phyloP scores from a whole-genome alignment of 768 basidiomycete species.

The Auricularia cornea region DNA sequence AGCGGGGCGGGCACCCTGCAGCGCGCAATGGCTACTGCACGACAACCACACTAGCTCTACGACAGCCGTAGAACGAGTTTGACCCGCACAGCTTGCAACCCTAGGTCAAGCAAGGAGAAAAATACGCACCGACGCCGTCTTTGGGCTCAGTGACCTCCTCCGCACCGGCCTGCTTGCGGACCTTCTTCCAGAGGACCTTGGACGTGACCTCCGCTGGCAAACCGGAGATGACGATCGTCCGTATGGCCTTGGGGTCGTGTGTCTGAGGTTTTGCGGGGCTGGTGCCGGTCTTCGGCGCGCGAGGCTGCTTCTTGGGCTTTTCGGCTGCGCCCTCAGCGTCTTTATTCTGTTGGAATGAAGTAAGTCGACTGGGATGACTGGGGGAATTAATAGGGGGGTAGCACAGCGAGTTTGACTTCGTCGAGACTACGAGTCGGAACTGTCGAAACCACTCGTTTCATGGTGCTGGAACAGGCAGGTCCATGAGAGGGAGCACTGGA shows the following conservation, averaged over 20 bases:
- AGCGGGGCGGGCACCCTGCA: too few species aligned
- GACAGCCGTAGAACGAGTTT: too few species aligned
- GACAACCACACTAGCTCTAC: too few species aligned
- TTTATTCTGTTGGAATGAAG: slow-evolving; percentile 20
- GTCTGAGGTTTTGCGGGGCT: slow-evolving; percentile 3
- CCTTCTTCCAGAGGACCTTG: slow-evolving; percentile 74
- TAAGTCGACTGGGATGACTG: slow-evolving; percentile 1
- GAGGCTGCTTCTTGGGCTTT: slow-evolving; percentile 8
- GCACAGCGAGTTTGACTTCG: too few species aligned
- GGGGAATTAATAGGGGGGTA: too few species aligned
- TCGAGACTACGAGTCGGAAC: too few species aligned
- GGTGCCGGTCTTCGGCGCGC: slow-evolving; percentile 2
- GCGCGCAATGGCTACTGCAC: too few species aligned
- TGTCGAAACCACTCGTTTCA: too few species aligned
- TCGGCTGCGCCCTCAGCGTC: slow-evolving; percentile 14
- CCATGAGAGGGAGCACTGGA: too few species aligned
- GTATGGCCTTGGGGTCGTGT: slow-evolving; percentile 70
- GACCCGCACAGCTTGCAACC: too few species aligned
- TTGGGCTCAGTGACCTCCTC: slow-evolving; percentile 68
- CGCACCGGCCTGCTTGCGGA: slow-evolving; percentile 71
- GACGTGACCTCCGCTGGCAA: slow-evolving; percentile 54
- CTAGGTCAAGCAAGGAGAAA: not conserved
- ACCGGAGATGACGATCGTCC: slow-evolving; percentile 74
- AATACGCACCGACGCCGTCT: slow-evolving; percentile 38
- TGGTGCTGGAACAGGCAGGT: too few species aligned